Conservation (phyloP, 495 filamentous ascomycete species). For the Daldinia decipiens region DNA sequence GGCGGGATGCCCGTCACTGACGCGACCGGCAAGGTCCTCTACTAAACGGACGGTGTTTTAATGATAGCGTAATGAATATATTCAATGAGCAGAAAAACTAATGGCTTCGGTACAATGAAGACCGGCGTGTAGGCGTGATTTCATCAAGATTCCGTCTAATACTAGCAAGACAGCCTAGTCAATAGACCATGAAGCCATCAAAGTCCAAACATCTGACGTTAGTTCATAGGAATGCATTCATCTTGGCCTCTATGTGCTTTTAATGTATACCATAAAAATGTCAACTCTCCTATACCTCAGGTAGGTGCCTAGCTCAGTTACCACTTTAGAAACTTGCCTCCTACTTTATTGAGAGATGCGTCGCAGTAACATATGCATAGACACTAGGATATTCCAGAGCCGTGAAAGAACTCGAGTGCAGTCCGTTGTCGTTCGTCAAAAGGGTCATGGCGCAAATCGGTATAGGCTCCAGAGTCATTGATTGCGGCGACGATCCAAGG, state of each 20-base stretch:
- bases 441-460: neutral
- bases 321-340: neutral
- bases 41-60: slow-evolving; percentile 14
- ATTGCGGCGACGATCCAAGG: slow-evolving; percentile 18
- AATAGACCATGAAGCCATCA: neutral
- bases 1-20: slow-evolving; percentile 46
- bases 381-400: neutral
- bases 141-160: neutral
- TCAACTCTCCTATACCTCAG: neutral
- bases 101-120: slow-evolving; percentile 7
- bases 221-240: neutral
- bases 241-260: neutral
- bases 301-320: neutral
- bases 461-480: neutral
- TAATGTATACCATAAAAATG: neutral
- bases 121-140: neutral
- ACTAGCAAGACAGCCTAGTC: neutral
- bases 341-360: neutral
- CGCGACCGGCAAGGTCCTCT: slow-evolving; percentile 35
- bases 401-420: neutral
- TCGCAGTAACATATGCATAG: neutral
- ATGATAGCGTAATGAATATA: neutral
- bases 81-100: slow-evolving; percentile 9
- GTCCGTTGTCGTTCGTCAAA: neutral
- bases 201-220: neutral